phyloP scores from a whole-genome alignment of 257 asterid species.

The Solanum virginianum region DNA sequence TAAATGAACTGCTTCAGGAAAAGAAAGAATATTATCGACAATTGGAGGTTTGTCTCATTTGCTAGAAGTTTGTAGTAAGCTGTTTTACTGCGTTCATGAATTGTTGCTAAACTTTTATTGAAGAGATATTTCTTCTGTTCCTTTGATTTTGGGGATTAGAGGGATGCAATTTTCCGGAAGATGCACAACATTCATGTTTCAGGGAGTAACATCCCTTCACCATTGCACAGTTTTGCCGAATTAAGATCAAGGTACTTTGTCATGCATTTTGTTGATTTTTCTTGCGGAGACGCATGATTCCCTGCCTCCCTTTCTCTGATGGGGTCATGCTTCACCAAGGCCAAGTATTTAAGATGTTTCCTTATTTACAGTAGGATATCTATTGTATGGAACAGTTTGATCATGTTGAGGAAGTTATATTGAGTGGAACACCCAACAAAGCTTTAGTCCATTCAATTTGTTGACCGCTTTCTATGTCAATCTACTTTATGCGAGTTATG shows the following conservation, averaged over 20 bases:
- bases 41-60: conserved; percentile 46
- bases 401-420: background rate
- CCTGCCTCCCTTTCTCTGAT: background rate
- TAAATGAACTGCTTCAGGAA: conserved; percentile 25
- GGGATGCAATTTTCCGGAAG: conserved; percentile 70
- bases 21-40: conserved; percentile 77
- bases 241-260: conserved; percentile 47
- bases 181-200: conserved; percentile 73
- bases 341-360: background rate
- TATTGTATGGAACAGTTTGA: background rate
- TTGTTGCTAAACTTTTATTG: background rate
- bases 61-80: background rate
- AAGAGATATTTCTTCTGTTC: background rate
- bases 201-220: conserved; percentile 81
- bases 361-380: background rate
- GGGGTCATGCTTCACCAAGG: background rate
- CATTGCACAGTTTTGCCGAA: conserved; percentile 55
- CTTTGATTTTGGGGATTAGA: conserved; percentile 20
- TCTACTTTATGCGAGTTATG: background rate
- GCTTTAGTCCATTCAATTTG: background rate
- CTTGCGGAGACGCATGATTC: background rate
- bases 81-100: background rate
- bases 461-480: background rate
- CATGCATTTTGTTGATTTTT: background rate
- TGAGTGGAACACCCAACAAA: background rate